These are phyloP conservation scores for Trichoderma guizhouense DNA, from an alignment of 2,329 filamentous ascomycete genomes.

Conservation along the genomic window DNA sequence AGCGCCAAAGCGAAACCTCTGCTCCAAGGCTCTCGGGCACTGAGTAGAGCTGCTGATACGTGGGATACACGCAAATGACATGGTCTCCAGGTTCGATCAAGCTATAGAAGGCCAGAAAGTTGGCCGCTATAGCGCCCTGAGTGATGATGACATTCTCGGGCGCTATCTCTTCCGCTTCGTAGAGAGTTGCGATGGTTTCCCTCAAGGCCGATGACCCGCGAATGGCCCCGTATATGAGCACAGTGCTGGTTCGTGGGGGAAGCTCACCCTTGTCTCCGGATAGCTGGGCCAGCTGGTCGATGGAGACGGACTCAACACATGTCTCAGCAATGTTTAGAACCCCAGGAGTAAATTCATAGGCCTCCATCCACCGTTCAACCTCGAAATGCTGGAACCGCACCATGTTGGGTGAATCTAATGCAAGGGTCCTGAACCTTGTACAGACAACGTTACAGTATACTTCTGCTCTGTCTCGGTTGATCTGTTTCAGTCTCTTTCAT, in stretches of 20 bases:
- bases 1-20: conserved; percentile 72
- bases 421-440: not conserved
- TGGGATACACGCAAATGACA: conserved; percentile 82
- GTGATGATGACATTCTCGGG: conserved; percentile 70
- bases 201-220: conserved; percentile 63
- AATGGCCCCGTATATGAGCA: conserved; percentile 72
- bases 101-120: conserved; percentile 74
- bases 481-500: not conserved
- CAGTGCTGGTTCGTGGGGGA: conserved; percentile 48
- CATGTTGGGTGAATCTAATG: conserved; percentile 37
- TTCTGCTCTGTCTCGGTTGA: not conserved
- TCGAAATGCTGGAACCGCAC: conserved; percentile 59
- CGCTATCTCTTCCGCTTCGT: conserved; percentile 49
- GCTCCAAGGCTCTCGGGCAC: conserved; percentile 73
- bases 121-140: conserved; percentile 79
- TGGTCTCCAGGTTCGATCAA: conserved; percentile 73
- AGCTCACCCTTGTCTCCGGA: conserved; percentile 49
- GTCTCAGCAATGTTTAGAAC: conserved; percentile 75
- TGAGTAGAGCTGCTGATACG: conserved; percentile 79
- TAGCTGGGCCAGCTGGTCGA: conserved; percentile 62
- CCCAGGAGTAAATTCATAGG: conserved; percentile 53
- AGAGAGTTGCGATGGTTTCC: conserved; percentile 61
- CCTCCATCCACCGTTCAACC: conserved; percentile 71
- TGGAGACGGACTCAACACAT: conserved; percentile 70
- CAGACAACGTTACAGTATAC: not conserved